Percentiles rank a stretch among this genome's conserved stretches.
Conservation (phyloP, 23 red algal species). For the Agarophyton chilense region DNA sequence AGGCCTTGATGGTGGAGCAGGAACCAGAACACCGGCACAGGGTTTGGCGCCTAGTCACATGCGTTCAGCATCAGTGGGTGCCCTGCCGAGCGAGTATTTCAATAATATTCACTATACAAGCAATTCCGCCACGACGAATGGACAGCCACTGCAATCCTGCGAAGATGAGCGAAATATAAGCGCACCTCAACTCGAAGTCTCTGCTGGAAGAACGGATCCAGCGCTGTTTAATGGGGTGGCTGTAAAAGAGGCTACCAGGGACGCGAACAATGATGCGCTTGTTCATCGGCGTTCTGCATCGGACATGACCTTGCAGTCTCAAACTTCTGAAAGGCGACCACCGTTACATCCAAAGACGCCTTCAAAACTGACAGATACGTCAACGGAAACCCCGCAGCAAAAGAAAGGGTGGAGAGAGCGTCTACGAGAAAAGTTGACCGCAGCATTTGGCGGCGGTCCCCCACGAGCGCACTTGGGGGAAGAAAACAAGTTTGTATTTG, state of each 20-base stretch:
- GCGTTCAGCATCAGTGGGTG: slow-evolving; percentile 34
- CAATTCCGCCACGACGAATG: no score
- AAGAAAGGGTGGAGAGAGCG: slow-evolving; percentile 53
- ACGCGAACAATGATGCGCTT: slow-evolving; percentile 18
- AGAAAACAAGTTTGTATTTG: slow-evolving; percentile 87
- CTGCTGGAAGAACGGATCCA: background rate
- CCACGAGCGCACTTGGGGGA: slow-evolving; percentile 76
- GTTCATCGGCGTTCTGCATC: slow-evolving; percentile 50
- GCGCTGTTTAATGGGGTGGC: slow-evolving; percentile 42
- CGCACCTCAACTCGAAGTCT: background rate
- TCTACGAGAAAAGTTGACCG: slow-evolving; percentile 39
- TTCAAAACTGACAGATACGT: slow-evolving; percentile 17
- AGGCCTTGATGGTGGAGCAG: slow-evolving; percentile 25
- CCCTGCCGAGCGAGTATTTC: slow-evolving; percentile 11
- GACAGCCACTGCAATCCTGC: background rate
- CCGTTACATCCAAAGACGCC: slow-evolving; percentile 30
- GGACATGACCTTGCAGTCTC: slow-evolving; percentile 50
- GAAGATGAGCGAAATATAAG: background rate
- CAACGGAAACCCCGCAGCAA: background rate
- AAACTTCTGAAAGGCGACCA: slow-evolving; percentile 56
- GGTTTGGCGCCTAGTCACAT: slow-evolving; percentile 20
- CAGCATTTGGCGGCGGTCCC: slow-evolving; percentile 49
- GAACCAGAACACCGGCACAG: background rate
- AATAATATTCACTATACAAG: background rate
- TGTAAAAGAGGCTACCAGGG: slow-evolving; percentile 15